These are phyloP conservation scores for Orbilia blumenaviensis DNA, from an alignment of 2,329 filamentous ascomycete genomes.

Conservation along the genomic window DNA sequence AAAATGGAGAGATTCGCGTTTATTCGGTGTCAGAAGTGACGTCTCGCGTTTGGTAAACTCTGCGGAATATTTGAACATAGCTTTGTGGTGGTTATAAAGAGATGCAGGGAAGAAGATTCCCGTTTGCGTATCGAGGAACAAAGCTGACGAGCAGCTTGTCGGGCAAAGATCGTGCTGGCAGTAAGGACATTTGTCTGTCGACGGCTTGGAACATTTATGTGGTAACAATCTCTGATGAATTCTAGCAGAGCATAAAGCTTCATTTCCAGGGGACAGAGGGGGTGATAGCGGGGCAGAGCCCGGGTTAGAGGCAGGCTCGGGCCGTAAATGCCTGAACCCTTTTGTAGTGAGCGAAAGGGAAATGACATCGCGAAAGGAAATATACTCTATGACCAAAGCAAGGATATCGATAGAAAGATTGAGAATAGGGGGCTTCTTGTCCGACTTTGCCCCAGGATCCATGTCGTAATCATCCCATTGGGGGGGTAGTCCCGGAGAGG, in stretches of 20 bases:
- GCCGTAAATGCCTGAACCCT: conserved; percentile 34
- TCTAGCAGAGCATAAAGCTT: conserved; percentile 35
- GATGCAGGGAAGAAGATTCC: conserved; percentile 45
- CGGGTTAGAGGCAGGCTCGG: conserved; percentile 12
- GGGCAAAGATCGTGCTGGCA: conserved; percentile 31
- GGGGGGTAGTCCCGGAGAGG: conserved; percentile 18
- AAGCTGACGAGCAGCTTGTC: conserved; percentile 40
- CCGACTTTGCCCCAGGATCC: conserved; percentile 15
- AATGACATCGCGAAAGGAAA: conserved; percentile 36
- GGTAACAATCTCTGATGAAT: conserved; percentile 49
- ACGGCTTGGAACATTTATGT: conserved; percentile 1
- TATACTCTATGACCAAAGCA: conserved; percentile 36
- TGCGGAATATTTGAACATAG: conserved; percentile 33
- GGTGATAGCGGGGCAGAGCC: conserved; percentile 28
- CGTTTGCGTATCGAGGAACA: conserved; percentile 41
- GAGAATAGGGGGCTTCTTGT: conserved; percentile 20
- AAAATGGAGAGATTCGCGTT: conserved; percentile 28
- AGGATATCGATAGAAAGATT: conserved; percentile 42
- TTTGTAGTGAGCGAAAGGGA: conserved; percentile 47
- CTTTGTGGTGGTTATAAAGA: conserved; percentile 26
- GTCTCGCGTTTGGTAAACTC: conserved; percentile 25
- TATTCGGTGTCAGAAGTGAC: conserved; percentile 22
- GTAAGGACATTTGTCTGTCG: conserved; percentile 34
- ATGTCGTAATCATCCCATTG: conserved; percentile 22
- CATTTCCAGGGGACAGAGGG: conserved; percentile 34